phyloP scores from a whole-genome alignment of 1,284 basidiomycete species.

The Acaromyces ingoldii region DNA sequence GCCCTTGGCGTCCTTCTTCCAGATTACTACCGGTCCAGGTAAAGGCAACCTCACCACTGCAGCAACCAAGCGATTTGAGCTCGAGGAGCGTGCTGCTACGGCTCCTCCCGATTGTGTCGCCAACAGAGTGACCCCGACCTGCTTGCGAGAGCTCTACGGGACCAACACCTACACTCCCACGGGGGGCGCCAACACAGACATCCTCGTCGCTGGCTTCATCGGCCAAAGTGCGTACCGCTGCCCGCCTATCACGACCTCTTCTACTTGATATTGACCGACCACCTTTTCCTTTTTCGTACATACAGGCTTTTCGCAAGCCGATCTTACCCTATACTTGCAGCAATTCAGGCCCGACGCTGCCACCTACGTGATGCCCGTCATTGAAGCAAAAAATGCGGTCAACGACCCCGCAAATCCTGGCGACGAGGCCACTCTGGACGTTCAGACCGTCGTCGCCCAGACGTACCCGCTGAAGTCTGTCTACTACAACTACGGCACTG shows the following conservation, averaged over 20 bases:
- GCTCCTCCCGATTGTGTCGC: conserved; percentile 6
- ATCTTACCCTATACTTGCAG: too few species aligned
- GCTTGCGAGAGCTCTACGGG: conserved; percentile 9
- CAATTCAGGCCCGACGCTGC: neutral
- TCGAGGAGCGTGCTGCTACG: neutral
- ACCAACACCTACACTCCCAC: conserved; percentile 1
- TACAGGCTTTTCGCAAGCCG: too few species aligned
- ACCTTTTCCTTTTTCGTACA: too few species aligned
- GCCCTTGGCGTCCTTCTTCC: conserved; percentile 9
- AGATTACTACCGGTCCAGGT: neutral
- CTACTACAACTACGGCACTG: conserved; percentile 5
- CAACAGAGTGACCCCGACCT: conserved; percentile 11
- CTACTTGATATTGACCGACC: too few species aligned
- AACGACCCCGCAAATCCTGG: neutral
- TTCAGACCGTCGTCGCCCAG: conserved; percentile 4
- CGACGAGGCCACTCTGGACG: conserved; percentile 10
- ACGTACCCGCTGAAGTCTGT: conserved; percentile 9
- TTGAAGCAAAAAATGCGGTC: neutral
- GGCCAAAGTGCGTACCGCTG: too few species aligned
- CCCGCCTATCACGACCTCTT: too few species aligned
- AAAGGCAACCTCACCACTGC: neutral
- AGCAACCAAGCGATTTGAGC: neutral
- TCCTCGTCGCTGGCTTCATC: conserved; percentile 14
- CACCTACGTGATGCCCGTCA: neutral
- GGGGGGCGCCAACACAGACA: conserved; percentile 8